These are phyloP conservation scores for Monilinia fructigena DNA, from an alignment of 2,329 filamentous ascomycete species.

Conservation along the genomic window DNA sequence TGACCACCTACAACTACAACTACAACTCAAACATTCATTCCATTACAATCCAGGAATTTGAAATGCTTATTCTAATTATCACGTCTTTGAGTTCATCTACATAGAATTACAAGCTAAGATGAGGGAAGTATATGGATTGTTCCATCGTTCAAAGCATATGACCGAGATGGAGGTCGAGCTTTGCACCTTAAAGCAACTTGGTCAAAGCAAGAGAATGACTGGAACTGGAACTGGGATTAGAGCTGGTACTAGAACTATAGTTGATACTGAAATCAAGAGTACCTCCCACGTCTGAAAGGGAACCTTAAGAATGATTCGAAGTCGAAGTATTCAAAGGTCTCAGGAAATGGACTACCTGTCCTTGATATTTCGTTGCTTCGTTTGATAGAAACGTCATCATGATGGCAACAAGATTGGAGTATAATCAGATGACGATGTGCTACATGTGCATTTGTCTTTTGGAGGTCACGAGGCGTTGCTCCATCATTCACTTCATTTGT, in stretches of 20 bases:
- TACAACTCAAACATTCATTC: background rate
- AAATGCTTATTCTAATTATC: constrained; percentile 10
- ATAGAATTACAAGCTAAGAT: background rate
- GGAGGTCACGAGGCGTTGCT: too few relatives aligned
- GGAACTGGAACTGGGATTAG: too few relatives aligned
- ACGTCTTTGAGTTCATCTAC: background rate
- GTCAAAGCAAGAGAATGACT: background rate
- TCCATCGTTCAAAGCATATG: constrained; percentile 11
- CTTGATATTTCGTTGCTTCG: background rate
- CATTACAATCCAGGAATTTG: background rate
- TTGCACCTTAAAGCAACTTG: background rate
- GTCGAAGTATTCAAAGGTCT: too few relatives aligned
- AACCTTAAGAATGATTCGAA: background rate
- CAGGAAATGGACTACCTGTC: too few relatives aligned
- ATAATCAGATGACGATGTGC: background rate
- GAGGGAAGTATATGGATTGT: background rate
- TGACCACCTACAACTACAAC: background rate
- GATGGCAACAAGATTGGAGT: background rate
- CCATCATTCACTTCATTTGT: too few relatives aligned
- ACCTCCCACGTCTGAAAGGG: background rate
- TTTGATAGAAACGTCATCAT: background rate
- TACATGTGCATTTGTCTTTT: too few relatives aligned
- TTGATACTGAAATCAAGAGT: background rate
- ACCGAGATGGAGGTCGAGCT: background rate
- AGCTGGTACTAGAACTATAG: too few relatives aligned